phyloP scores from a whole-genome alignment of 192 early-diverging fungal genomes.

The Entomortierella lignicola region DNA sequence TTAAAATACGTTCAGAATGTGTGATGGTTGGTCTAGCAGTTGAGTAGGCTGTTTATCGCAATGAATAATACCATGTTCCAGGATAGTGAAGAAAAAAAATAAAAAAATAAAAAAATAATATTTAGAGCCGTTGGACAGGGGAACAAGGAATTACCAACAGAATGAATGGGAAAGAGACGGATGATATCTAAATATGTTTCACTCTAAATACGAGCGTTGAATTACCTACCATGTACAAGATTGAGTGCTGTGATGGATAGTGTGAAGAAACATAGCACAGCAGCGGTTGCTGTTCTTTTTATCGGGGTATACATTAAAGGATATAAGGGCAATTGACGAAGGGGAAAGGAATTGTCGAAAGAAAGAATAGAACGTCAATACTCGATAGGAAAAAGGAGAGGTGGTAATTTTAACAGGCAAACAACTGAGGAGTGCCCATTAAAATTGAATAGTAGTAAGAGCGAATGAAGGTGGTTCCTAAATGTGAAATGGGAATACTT shows the following conservation, averaged over 20 bases:
- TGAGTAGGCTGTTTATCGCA: constrained; percentile 30
- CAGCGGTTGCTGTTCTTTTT: too few relatives aligned
- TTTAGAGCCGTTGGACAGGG: not conserved
- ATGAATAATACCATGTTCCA: not conserved
- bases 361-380: too few relatives aligned
- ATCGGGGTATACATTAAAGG: too few relatives aligned
- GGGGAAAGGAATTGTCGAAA: too few relatives aligned
- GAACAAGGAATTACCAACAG: not conserved
- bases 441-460: too few relatives aligned
- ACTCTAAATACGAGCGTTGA: not conserved
- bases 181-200: not conserved
- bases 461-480: too few relatives aligned
- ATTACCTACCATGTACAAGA: not conserved
- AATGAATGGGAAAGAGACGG: not conserved
- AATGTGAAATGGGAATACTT: too few relatives aligned
- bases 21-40: constrained; percentile 29
- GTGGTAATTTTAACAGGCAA: too few relatives aligned
- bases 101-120: not conserved
- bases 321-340: too few relatives aligned
- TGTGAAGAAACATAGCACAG: not conserved
- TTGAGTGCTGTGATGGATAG: not conserved
- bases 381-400: too few relatives aligned
- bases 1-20: constrained; percentile 23
- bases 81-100: too few relatives aligned
- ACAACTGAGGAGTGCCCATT: too few relatives aligned